These are phyloP conservation scores for Spizellomyces punctatus DNA, from an alignment of 192 early-diverging fungal species.

Conservation along the genomic window DNA sequence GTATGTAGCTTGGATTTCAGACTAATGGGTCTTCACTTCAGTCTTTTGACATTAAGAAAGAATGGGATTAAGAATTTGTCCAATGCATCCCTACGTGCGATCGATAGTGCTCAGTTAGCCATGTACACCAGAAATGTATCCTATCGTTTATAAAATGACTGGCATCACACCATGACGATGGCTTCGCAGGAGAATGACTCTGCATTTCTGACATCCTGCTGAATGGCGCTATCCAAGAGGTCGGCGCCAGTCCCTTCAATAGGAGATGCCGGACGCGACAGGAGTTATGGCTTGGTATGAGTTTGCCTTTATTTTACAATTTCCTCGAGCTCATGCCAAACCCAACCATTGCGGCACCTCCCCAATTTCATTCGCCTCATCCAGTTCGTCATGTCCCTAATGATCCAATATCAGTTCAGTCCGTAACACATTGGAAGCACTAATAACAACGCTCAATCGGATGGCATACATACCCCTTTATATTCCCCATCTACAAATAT, in stretches of 20 bases:
- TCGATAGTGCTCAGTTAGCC: too few relatives aligned
- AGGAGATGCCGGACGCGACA: too few relatives aligned
- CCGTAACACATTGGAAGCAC: neutral
- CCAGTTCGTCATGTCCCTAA: slow-evolving; percentile 37
- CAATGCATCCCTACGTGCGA: neutral
- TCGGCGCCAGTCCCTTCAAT: too few relatives aligned
- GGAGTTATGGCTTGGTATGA: too few relatives aligned
- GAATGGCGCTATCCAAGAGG: too few relatives aligned
- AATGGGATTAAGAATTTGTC: slow-evolving; percentile 64
- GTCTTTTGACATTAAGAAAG: slow-evolving; percentile 87
- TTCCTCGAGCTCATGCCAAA: slow-evolving; percentile 10
- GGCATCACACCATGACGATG: too few relatives aligned
- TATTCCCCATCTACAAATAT: slow-evolving; percentile 54
- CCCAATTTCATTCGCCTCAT: slow-evolving; percentile 49
- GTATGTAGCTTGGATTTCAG: neutral
- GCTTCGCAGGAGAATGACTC: too few relatives aligned
- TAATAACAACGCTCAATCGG: neutral
- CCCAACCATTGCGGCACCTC: slow-evolving; percentile 32
- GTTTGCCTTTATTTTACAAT: too few relatives aligned
- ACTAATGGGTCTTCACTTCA: neutral
- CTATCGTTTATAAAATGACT: too few relatives aligned
- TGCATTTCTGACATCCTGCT: too few relatives aligned
- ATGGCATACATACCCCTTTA: slow-evolving; percentile 35
- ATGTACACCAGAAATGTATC: too few relatives aligned
- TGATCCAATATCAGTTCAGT: slow-evolving; percentile 2